These are phyloP conservation scores for Ganoderma sinense DNA, from an alignment of 1,284 basidiomycete species.

Conservation along the genomic window DNA sequence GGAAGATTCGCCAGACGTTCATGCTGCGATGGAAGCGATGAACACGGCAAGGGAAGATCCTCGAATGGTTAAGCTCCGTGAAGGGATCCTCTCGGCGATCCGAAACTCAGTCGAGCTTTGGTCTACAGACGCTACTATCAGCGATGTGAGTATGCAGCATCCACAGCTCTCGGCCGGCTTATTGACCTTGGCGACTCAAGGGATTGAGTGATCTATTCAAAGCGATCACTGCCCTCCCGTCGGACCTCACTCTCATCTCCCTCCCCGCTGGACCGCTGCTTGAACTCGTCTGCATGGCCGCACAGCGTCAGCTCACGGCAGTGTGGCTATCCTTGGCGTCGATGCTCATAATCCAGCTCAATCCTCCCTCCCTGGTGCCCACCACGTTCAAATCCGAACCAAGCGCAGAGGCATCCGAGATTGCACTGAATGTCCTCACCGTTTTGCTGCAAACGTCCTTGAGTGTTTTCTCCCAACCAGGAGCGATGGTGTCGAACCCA, in stretches of 20 bases:
- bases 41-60: conserved; percentile 69
- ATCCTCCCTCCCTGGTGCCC: conserved; percentile 67
- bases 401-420: conserved; percentile 47
- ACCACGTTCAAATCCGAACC: conserved; percentile 50
- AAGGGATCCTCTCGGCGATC: conserved; percentile 67
- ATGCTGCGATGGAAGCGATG: conserved; percentile 61
- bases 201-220: conserved; percentile 83
- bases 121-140: conserved; percentile 80
- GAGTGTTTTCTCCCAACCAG: conserved; percentile 58
- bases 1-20: conserved; percentile 60
- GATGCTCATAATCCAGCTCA: conserved; percentile 81
- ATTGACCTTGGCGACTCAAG: conserved; percentile 46
- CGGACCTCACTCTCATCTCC: conserved; percentile 79
- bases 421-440: conserved; percentile 64
- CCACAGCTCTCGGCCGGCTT: conserved; percentile 7
- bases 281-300: conserved; percentile 78
- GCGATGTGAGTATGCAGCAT: conserved; percentile 62
- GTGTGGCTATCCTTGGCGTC: conserved; percentile 86
- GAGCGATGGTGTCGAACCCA: conserved; percentile 84
- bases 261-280: conserved; percentile 82
- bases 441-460: conserved; percentile 71
- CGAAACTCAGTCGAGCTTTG: conserved; percentile 70
- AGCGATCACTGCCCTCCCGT: conserved; percentile 77
- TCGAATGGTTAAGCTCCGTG: conserved; percentile 68
- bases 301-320: conserved; percentile 77